Evolutionary conservation across 2,329 filamentous ascomycete species (phyloP).

Genomic region (Myotisia sp.): DNA sequence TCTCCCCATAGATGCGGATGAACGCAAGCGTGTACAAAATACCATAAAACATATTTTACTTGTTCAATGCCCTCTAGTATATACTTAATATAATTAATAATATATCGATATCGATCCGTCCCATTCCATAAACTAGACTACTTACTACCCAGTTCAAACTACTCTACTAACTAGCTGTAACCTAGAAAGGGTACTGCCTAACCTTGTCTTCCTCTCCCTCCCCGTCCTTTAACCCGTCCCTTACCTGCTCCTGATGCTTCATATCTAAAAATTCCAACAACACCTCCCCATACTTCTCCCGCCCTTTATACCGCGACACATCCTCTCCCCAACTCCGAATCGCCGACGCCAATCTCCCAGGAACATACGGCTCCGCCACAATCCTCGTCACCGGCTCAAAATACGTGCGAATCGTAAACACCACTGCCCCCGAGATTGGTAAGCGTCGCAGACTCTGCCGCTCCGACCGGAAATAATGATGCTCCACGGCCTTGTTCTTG

Average conservation of each 20-base stretch:
- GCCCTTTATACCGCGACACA: conserved; percentile 64
- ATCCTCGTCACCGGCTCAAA: conserved; percentile 59
- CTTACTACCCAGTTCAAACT: too few relatives aligned
- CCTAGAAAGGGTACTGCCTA: conserved; percentile 50
- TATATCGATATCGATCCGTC: too few relatives aligned
- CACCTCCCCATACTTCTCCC: conserved; percentile 57
- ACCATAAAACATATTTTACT: too few relatives aligned
- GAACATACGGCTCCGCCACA: conserved; percentile 58
- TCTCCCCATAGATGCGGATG: too few relatives aligned
- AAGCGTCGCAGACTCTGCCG: conserved; percentile 54
- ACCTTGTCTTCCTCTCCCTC: too few relatives aligned
- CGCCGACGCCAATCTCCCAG: conserved; percentile 61
- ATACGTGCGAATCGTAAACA: conserved; percentile 70
- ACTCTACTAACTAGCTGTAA: too few relatives aligned
- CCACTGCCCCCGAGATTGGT: conserved; percentile 43
- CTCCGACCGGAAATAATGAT: conserved; percentile 67
- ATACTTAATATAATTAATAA: too few relatives aligned
- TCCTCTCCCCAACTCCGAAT: conserved; percentile 69
- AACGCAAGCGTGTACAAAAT: too few relatives aligned
- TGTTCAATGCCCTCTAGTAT: too few relatives aligned
- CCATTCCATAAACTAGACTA: too few relatives aligned
- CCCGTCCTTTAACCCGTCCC: conserved; percentile 42
- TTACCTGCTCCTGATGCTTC: conserved; percentile 60
- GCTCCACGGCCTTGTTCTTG: conserved; percentile 55
- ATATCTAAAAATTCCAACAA: conserved; percentile 61